Base-by-base conservation (phyloP, 306 rosid genomes). In the Glycine latifolia region DNA sequence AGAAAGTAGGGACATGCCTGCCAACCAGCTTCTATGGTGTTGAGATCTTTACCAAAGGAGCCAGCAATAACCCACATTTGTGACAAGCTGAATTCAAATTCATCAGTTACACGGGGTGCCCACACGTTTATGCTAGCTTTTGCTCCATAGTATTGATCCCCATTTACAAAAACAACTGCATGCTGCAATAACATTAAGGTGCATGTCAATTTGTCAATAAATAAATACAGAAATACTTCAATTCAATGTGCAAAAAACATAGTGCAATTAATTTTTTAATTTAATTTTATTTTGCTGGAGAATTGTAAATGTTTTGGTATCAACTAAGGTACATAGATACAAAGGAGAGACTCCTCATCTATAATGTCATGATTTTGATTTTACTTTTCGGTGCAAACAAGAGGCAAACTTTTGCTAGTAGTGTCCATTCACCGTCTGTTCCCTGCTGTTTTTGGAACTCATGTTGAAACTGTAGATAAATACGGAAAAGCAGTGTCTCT, bases 11-110 rank as follows among this genome's bases (percentile, higher is more conserved):
- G 48, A 87, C 94, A 81, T 86, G 82, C 99, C 99, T 95, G 99
- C 99, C 99, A 95, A 71, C 99, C 99, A 79, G 99, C 99, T 93
- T 95, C 99, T 43, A 95, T 89, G 88, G 99, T 95, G 66, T 95
- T 95, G 0, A 95, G 85, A 83, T 95, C 98, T 80, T 92, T 47
- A 8, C 94, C 97, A 83, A 95, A 95, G 3, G 98, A 89, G 48
- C 99, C 99, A 79, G 98, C 94, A 82, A 95, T 95, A 47, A 95
- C 87, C 99, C 99, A 95, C 12, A 95, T 88, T 73, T 95, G 99
- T 76, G 99, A 95, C 16, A 95, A 92, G 85, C 99, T 95, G 85
- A 95, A 95, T 63, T 95, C 99, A 65, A 87, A 91, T 66, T 79
- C 93, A 85, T 93, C 92, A 0, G 88, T 89, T 26, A 95, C 99